A percentile compares a stretch with the other conserved stretches of the same genome.
These are phyloP conservation scores for Dicorynia guianensis DNA, from an alignment of 306 rosid genomes.

Conservation along the genomic window DNA sequence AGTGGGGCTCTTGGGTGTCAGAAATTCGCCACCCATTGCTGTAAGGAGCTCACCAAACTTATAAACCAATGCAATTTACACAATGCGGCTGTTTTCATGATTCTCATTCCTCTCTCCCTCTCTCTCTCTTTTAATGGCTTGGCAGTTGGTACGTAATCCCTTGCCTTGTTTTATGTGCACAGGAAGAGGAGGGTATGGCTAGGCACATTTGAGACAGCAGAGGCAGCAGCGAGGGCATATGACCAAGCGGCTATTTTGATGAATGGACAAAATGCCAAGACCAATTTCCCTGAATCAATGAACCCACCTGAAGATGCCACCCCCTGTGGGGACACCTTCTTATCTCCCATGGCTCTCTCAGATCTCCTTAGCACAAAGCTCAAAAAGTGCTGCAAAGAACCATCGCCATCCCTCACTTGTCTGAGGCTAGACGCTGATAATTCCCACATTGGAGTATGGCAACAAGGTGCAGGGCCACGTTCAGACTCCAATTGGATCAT, in stretches of 20 bases:
- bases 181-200: slow-evolving; percentile 99
- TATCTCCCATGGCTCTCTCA: slow-evolving; percentile 82
- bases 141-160: too few species aligned
- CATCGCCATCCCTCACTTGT: slow-evolving; percentile 94
- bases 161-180: background rate
- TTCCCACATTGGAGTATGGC: slow-evolving; percentile 98
- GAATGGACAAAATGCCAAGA: slow-evolving; percentile 95
- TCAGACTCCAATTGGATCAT: slow-evolving; percentile 91
- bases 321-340: slow-evolving; percentile 41
- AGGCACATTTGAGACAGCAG: slow-evolving; percentile 97
- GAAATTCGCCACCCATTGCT: slow-evolving; percentile 98
- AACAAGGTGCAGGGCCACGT: slow-evolving; percentile 79
- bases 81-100: too few species aligned
- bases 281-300: slow-evolving; percentile 68
- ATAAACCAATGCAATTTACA: background rate
- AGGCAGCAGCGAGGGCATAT: slow-evolving; percentile 97
- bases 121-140: too few species aligned
- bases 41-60: slow-evolving; percentile 50
- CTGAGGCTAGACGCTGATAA: slow-evolving; percentile 89
- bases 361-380: slow-evolving; percentile 90
- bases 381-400: slow-evolving; percentile 80
- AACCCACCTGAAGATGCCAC: slow-evolving; percentile 38
- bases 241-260: slow-evolving; percentile 95
- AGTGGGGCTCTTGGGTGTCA: slow-evolving; percentile 99
- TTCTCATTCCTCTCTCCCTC: slow-evolving; percentile 18